phyloP scores from a whole-genome alignment of 768 basidiomycete genomes.

The Terana coerulea region DNA sequence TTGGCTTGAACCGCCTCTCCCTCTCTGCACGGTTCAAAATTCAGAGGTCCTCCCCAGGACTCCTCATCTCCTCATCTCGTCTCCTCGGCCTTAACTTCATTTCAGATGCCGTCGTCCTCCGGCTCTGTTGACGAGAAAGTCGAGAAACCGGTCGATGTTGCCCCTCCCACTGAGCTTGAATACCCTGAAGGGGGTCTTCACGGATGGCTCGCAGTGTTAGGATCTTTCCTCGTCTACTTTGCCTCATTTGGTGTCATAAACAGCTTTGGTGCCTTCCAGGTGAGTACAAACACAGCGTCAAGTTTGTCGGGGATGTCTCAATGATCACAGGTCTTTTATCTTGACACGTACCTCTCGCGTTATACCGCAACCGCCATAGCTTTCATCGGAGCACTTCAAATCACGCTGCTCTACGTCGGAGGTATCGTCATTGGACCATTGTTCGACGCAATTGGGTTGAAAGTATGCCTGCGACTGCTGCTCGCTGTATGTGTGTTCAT shows the following conservation, averaged over 20 bases:
- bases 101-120: too few relatives aligned
- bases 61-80: too few relatives aligned
- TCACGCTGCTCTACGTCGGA: slow-evolving; percentile 18
- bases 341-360: slow-evolving; percentile 1
- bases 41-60: too few relatives aligned
- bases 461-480: background rate
- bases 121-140: background rate
- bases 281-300: background rate
- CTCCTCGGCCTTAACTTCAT: too few relatives aligned
- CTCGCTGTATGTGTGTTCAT: background rate
- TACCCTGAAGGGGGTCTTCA: background rate
- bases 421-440: slow-evolving; percentile 21
- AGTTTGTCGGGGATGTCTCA: background rate
- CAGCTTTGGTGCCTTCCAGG: slow-evolving; percentile 10
- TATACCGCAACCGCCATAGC: slow-evolving; percentile 4
- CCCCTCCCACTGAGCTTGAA: background rate
- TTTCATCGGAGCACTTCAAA: slow-evolving; percentile 11
- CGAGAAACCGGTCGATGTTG: background rate
- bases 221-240: slow-evolving; percentile 11
- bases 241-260: slow-evolving; percentile 11
- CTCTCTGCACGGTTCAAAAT: too few relatives aligned
- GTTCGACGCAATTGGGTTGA: slow-evolving; percentile 33
- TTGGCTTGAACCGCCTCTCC: too few relatives aligned
- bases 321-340: background rate
- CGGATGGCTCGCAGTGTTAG: slow-evolving; percentile 6